A percentile compares a stretch with the other conserved stretches of the same genome.
Conservation (phyloP, 108 stramenopile species). For the Skeletonema potamos region DNA sequence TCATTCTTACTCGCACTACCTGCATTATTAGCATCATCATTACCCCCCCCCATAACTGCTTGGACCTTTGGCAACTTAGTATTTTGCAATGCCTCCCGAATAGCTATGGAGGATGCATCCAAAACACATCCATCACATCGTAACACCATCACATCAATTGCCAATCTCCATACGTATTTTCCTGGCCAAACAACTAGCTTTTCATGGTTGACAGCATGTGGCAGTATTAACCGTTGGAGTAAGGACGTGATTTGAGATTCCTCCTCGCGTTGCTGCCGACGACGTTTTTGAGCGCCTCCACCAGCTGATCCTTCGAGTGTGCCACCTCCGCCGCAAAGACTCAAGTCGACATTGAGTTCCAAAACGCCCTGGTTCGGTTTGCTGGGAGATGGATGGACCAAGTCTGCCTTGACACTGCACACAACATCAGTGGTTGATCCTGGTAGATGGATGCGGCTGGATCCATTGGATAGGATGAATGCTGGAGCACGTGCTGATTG, state of each 20-base stretch:
- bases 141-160: slow-evolving; percentile 64
- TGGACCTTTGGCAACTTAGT: slow-evolving; percentile 55
- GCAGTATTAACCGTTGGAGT: slow-evolving; percentile 51
- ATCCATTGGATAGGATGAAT: slow-evolving; percentile 69
- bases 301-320: neutral
- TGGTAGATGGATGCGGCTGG: slow-evolving; percentile 60
- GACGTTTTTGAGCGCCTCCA: neutral
- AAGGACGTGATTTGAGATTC: slow-evolving; percentile 53
- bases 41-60: slow-evolving; percentile 11
- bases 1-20: slow-evolving; percentile 31
- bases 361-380: slow-evolving; percentile 58
- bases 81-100: slow-evolving; percentile 52
- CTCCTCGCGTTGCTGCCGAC: slow-evolving; percentile 18
- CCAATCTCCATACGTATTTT: slow-evolving; percentile 65
- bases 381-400: slow-evolving; percentile 54
- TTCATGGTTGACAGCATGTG: slow-evolving; percentile 50
- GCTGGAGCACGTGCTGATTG: slow-evolving; percentile 7
- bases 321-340: slow-evolving; percentile 32
- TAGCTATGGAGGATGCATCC: slow-evolving; percentile 61
- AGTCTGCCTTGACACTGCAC: slow-evolving; percentile 70
- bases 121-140: slow-evolving; percentile 60
- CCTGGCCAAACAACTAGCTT: slow-evolving; percentile 56
- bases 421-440: slow-evolving; percentile 64
- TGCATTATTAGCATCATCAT: slow-evolving; percentile 10
- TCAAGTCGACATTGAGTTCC: slow-evolving; percentile 60